Base-by-base conservation (phyloP, 106 monocot species). In the Amphibolis antarctica region DNA sequence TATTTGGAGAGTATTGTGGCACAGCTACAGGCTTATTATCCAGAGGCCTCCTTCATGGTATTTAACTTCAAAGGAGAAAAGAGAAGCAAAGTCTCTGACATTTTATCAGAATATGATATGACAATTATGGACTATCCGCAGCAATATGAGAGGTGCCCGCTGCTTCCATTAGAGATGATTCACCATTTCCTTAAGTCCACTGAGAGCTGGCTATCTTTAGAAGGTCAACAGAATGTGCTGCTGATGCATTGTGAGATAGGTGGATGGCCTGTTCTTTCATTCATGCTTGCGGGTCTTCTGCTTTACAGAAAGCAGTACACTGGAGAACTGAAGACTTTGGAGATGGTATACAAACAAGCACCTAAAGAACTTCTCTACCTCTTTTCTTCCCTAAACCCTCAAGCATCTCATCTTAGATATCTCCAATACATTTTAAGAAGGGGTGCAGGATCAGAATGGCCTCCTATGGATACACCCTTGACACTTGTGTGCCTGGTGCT, bases 161-260 rank as follows among this genome's bases (percentile, higher is more conserved):
- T 91, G 54, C 98, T 91, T 42, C 98, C 98, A 20, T 48, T 98
- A 70, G 85, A 82, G 54, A 88, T 75, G 63, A 77, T 98, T 12
- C 67, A 71, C 46, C 79, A 88, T 7, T 91, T 91, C 62, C 73
- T 98, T 65, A 87, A 68, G 71, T 80, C 78, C 12, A 76, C 82
- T 53, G 91, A 98, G 54, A 85, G 73, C 59, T 91, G 84, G 91
- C 73, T 98, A 56, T 75, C 84, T 21, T 18, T 73, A 12, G 84
- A 76, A 68, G 78, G 72, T 23, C 79, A 85, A 27, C 81, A 88
- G 55, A 98, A 88, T 68, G 70, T 91, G 30, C 60, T 98, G 66
- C 68, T 98, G 36, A 88, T 98, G 85, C 98, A 98, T 60, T 98
- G 98, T 58, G 91, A 98, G 70, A 80, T 70, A 75, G 91, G 87